phyloP scores from a whole-genome alignment of 202 grass and related monocot genomes.

The Panicum virgatum region DNA sequence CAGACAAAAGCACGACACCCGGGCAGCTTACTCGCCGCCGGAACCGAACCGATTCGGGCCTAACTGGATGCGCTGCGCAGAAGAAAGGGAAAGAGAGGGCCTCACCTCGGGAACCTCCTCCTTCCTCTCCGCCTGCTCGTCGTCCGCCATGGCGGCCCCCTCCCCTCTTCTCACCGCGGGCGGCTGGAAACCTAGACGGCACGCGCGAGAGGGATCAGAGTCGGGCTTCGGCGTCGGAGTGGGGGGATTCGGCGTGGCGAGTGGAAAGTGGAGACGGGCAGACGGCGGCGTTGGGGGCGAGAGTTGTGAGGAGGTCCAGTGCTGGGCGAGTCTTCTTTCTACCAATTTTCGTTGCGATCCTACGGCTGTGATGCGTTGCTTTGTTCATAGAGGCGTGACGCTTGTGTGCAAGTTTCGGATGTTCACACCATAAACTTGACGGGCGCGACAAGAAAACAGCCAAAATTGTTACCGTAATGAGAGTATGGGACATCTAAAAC shows the following conservation, averaged over 20 bases:
- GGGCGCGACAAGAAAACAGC: not conserved
- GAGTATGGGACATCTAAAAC: too few species aligned
- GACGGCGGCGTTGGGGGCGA: not conserved
- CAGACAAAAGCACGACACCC: not conserved
- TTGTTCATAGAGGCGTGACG: not conserved
- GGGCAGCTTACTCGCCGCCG: not conserved
- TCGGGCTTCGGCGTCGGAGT: not conserved
- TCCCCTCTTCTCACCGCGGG: conserved; percentile 3
- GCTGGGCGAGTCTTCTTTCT: too few species aligned
- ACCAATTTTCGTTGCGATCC: not conserved
- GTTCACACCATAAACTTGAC: not conserved
- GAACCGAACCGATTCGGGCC: not conserved
- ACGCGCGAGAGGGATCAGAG: conserved; percentile 2
- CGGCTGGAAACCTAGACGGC: conserved; percentile 33
- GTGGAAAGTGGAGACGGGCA: not conserved
- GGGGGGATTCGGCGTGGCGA: not conserved
- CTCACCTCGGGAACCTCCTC: conserved; percentile 61
- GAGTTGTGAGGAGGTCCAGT: not conserved
- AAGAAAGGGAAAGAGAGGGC: not conserved
- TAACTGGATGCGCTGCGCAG: not conserved
- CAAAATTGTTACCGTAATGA: too few species aligned
- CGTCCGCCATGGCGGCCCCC: conserved; percentile 53
- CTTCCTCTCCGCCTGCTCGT: conserved; percentile 53
- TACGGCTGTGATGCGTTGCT: not conserved
- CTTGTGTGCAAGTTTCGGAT: too few species aligned